Evolutionary conservation across 2,329 filamentous ascomycete genomes (phyloP), one percentile per base, ranked within the genome.

Genomic region (Diaporthe sp.): DNA sequence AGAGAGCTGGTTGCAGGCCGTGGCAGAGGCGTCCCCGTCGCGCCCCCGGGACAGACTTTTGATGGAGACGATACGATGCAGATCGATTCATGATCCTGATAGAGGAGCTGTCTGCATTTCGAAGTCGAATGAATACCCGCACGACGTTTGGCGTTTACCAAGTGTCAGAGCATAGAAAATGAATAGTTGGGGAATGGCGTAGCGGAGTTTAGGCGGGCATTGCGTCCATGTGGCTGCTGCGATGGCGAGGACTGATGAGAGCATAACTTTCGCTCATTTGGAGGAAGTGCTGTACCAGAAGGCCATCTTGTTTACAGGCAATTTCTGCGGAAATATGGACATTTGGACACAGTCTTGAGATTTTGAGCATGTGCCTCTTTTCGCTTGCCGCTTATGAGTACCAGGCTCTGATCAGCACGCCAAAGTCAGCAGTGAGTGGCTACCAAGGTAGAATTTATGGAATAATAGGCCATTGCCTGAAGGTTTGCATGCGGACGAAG

Each of bases 61-160:
- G 92, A 95, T 79, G 96, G 94, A 13, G 95, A 98, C 83, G 96
- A 98, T 86, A 98, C 95, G 22, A 98, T 98, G 95, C 88, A 95
- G 81, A 90, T 95, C 80, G 92, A 91, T 77, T 86, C 79, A 77
- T 84, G 73, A 79, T 71, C 17, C 28, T 53, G 37, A 19, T 17
- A 4, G 34, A 71, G 53, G 37, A 57, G 34, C n/a, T 55, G 5
- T 42, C 34, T 42, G 34, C 17, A 25, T 53, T 57, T 55, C 46
- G 51, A 39, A 31, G 57, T 67, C 39, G 51, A 31, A 60, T 55
- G 49, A 73, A 75, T 75, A 77, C 70, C 73, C 70, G 65, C 62
- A 61, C 12, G 34, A 34, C 25, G 57, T 34, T 28, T 61, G 61
- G 44, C 22, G 8, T 51, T 46, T 55, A 28, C 58, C 51, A 55